Percentiles rank a stretch among this genome's conserved stretches.
Conservation (phyloP, 441 rosid genomes). For the Cnidoscolus chayamansa region DNA sequence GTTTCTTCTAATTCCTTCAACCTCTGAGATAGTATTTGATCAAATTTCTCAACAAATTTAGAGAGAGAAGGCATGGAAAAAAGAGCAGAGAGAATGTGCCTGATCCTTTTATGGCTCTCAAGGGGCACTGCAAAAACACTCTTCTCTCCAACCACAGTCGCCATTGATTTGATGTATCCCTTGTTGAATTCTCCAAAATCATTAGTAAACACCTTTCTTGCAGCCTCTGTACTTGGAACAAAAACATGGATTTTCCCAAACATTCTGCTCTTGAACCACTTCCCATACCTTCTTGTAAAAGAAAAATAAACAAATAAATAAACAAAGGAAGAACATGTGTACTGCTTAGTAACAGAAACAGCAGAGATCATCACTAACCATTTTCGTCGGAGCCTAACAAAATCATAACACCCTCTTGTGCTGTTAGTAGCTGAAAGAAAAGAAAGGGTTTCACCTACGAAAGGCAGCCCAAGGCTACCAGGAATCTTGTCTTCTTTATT, state of each 20-base stretch:
- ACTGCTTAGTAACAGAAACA: neutral
- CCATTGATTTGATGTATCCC: slow-evolving; percentile 57
- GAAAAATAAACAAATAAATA: neutral
- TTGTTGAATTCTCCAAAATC: slow-evolving; percentile 54
- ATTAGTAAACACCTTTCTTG: slow-evolving; percentile 39
- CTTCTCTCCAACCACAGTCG: slow-evolving; percentile 42
- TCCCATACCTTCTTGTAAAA: slow-evolving; percentile 38
- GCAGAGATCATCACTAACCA: slow-evolving; percentile 19
- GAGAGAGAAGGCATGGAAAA: slow-evolving; percentile 50
- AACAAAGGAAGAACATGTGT: too few species aligned
- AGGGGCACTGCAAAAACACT: slow-evolving; percentile 46
- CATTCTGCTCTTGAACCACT: slow-evolving; percentile 58
- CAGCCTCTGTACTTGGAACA: slow-evolving; percentile 46
- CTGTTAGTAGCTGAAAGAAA: slow-evolving; percentile 20
- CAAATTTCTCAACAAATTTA: slow-evolving; percentile 34
- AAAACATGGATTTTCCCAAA: slow-evolving; percentile 55
- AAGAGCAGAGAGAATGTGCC: slow-evolving; percentile 47
- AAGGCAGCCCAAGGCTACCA: slow-evolving; percentile 14
- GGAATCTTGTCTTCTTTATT: slow-evolving; percentile 6
- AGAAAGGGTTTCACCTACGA: slow-evolving; percentile 38
- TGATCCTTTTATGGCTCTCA: slow-evolving; percentile 49
- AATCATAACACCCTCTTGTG: slow-evolving; percentile 42
- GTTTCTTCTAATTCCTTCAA: slow-evolving; percentile 31
- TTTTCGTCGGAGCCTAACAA: slow-evolving; percentile 37
- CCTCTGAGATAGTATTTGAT: slow-evolving; percentile 38